Percentiles rank a stretch among this genome's conserved stretches.
Evolutionary conservation across 2,329 filamentous ascomycete species (phyloP).

Genomic region (Fusarium sp.): DNA sequence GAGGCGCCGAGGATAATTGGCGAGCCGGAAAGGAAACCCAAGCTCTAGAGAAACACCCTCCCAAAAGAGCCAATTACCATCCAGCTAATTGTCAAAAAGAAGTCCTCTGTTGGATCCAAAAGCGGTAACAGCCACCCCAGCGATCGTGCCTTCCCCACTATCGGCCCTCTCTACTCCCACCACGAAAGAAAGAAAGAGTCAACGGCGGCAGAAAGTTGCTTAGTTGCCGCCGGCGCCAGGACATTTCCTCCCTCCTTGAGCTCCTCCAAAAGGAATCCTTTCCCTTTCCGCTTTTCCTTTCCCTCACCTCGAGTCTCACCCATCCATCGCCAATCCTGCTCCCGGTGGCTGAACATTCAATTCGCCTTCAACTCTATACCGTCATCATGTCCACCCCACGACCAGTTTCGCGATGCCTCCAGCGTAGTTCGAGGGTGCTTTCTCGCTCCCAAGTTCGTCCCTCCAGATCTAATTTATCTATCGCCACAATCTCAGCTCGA

Average conservation of each 20-base stretch:
- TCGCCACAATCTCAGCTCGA: conserved; percentile 32
- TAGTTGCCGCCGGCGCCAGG: conserved; percentile 29
- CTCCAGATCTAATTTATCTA: conserved; percentile 35
- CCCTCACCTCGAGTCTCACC: background rate
- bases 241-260: conserved; percentile 7
- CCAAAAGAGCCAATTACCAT: conserved; percentile 33
- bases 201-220: conserved; percentile 30
- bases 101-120: conserved; percentile 1
- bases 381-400: conserved; percentile 49
- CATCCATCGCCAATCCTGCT: background rate
- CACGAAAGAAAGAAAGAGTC: conserved; percentile 8
- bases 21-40: conserved; percentile 1
- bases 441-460: conserved; percentile 44
- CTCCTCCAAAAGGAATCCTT: background rate
- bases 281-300: background rate
- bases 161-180: conserved; percentile 15
- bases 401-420: conserved; percentile 52
- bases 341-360: conserved; percentile 41
- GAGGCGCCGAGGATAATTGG: conserved; percentile 2
- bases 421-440: conserved; percentile 49
- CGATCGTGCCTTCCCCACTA: conserved; percentile 19
- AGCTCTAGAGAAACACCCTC: conserved; percentile 4
- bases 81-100: conserved; percentile 38
- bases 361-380: background rate
- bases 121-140: conserved; percentile 17